Evolutionary conservation across 768 basidiomycete species (phyloP).

Genomic region (Myochromella boudieri): DNA sequence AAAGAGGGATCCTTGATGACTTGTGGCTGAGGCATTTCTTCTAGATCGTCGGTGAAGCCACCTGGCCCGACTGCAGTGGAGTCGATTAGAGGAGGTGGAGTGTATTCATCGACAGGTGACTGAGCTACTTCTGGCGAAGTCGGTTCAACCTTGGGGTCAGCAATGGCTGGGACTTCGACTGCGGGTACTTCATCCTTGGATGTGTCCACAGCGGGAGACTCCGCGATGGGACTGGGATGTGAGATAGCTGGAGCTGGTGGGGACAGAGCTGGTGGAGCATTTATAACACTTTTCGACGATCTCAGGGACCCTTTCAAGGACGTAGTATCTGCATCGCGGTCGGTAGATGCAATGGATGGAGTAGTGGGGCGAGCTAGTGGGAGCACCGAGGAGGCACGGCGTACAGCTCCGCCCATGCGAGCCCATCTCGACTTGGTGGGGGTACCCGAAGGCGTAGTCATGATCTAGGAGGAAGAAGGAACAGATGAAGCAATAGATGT

Average conservation of each 20-base stretch:
- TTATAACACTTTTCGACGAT: not conserved
- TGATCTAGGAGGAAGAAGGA: slow-evolving; percentile 19
- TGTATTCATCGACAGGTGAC: slow-evolving; percentile 24
- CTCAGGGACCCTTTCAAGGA: slow-evolving; percentile 22
- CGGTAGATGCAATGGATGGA: slow-evolving; percentile 24
- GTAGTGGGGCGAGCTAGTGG: slow-evolving; percentile 35
- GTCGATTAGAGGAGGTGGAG: slow-evolving; percentile 39
- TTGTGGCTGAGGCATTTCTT: slow-evolving; percentile 37
- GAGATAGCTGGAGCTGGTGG: slow-evolving; percentile 21
- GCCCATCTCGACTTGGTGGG: slow-evolving; percentile 49
- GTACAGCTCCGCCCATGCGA: slow-evolving; percentile 60
- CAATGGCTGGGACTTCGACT: too few species aligned
- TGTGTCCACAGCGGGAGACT: slow-evolving; percentile 59
- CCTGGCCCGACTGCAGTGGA: slow-evolving; percentile 43
- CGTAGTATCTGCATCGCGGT: slow-evolving; percentile 26
- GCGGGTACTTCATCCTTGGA: slow-evolving; percentile 28
- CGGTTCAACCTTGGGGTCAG: slow-evolving; percentile 30
- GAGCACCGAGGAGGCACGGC: slow-evolving; percentile 60
- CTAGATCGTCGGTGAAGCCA: slow-evolving; percentile 53
- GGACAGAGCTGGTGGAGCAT: slow-evolving; percentile 17
- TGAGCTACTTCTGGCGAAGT: slow-evolving; percentile 42
- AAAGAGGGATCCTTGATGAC: slow-evolving; percentile 30
- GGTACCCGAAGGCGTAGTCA: slow-evolving; percentile 28
- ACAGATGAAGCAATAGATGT: slow-evolving; percentile 2
- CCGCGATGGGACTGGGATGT: slow-evolving; percentile 64